These are phyloP conservation scores for Shiraia bambusicola DNA, from an alignment of 2,329 filamentous ascomycete genomes.

Conservation along the genomic window DNA sequence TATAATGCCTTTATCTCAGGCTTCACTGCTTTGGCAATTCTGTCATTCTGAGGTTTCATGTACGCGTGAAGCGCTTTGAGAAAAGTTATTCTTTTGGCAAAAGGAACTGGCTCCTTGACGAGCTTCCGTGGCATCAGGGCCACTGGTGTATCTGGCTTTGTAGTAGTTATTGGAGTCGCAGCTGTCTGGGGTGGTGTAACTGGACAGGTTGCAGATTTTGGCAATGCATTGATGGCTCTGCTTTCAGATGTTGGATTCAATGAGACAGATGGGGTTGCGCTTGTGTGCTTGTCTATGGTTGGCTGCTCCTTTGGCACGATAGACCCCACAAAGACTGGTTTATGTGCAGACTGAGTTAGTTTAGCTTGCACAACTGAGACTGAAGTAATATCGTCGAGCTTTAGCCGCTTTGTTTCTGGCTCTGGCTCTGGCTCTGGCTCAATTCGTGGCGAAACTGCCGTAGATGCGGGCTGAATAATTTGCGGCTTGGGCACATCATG, in stretches of 20 bases:
- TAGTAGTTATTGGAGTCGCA: constrained; percentile 10
- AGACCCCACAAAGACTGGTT: constrained; percentile 29
- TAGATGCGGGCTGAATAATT: constrained; percentile 1
- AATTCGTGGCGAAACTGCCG: constrained; percentile 1
- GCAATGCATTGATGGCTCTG: constrained; percentile 8
- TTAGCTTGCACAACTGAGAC: constrained; percentile 4
- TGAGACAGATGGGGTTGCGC: not conserved
- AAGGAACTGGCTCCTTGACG: constrained; percentile 49
- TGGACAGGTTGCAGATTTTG: constrained; percentile 28
- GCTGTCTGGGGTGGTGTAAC: constrained; percentile 36
- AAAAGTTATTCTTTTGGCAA: constrained; percentile 34
- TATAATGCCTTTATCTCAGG: constrained; percentile 57
- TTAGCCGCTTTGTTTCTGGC: constrained; percentile 35
- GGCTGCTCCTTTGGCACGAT: constrained; percentile 18
- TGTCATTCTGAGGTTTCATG: constrained; percentile 66
- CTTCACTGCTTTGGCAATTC: constrained; percentile 56
- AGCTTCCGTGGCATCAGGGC: constrained; percentile 68
- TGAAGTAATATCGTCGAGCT: constrained; percentile 24
- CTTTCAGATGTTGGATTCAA: constrained; percentile 7
- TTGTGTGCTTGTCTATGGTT: constrained; percentile 9
- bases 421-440: constrained; percentile 16
- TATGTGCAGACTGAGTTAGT: constrained; percentile 3
- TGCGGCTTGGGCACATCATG: constrained; percentile 45
- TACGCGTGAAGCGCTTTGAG: constrained; percentile 66
- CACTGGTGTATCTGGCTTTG: constrained; percentile 46